Evolutionary conservation across 306 rosid genomes (phyloP).

Genomic region (Erythrophleum fordii): DNA sequence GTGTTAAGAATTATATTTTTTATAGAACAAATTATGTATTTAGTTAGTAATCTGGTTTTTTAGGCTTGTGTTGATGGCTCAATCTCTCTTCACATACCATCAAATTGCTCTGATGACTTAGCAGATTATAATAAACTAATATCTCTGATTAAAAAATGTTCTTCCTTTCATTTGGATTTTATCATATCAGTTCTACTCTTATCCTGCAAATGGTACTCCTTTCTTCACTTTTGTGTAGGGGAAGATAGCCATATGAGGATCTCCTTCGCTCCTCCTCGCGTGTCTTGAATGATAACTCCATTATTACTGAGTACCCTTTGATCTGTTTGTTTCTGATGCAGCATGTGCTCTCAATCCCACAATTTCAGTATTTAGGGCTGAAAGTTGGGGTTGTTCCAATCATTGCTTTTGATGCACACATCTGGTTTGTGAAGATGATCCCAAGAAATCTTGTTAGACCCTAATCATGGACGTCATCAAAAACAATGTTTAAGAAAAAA

Average conservation of each 20-base stretch:
- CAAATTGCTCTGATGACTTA: background rate
- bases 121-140: slow-evolving; percentile 8
- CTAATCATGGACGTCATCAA: slow-evolving; percentile 85
- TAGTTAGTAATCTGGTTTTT: background rate
- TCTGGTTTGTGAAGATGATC: slow-evolving; percentile 70
- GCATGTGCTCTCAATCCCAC: slow-evolving; percentile 43
- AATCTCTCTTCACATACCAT: slow-evolving; percentile 18
- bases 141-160: background rate
- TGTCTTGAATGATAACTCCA: slow-evolving; percentile 41
- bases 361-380: slow-evolving; percentile 52
- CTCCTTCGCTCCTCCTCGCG: background rate
- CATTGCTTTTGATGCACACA: slow-evolving; percentile 70
- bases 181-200: slow-evolving; percentile 2
- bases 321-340: slow-evolving; percentile 23
- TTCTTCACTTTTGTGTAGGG: slow-evolving; percentile 24
- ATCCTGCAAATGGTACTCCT: slow-evolving; percentile 36
- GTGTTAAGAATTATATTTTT: too few relatives aligned
- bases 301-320: slow-evolving; percentile 19
- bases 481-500: slow-evolving; percentile 49
- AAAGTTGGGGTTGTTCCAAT: slow-evolving; percentile 75
- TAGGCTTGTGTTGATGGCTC: background rate
- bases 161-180: background rate
- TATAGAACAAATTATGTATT: too few relatives aligned
- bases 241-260: slow-evolving; percentile 32
- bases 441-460: slow-evolving; percentile 54